Percentiles rank a stretch among this genome's conserved stretches.
Evolutionary conservation across 495 filamentous ascomycete genomes (phyloP).

Genomic region (Neurospora cerealis): DNA sequence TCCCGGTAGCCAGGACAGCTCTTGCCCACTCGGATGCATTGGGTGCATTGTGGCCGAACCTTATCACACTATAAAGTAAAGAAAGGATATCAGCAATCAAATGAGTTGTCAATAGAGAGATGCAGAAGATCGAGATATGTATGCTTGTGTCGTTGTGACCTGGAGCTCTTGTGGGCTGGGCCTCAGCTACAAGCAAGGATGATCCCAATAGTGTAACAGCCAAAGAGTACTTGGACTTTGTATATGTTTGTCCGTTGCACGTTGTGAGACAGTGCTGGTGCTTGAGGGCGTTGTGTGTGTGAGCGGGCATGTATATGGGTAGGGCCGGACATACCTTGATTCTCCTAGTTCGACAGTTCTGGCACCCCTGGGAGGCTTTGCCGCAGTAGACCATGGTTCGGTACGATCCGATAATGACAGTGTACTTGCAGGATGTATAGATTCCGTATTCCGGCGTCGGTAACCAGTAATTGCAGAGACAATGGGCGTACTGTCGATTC

Average conservation of each 20-base stretch:
- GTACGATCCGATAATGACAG: background rate
- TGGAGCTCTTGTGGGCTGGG: background rate
- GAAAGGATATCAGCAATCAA: background rate
- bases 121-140: background rate
- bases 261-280: background rate
- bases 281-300: background rate
- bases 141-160: background rate
- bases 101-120: background rate
- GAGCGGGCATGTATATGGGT: background rate
- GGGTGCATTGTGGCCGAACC: slow-evolving; percentile 52
- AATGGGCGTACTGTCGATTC: background rate
- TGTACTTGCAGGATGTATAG: background rate
- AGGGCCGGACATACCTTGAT: slow-evolving; percentile 41
- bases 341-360: slow-evolving; percentile 52
- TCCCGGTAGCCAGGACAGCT: slow-evolving; percentile 62
- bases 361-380: slow-evolving; percentile 59
- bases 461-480: background rate
- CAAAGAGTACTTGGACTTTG: background rate
- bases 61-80: slow-evolving; percentile 48
- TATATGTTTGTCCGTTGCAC: background rate
- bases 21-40: slow-evolving; percentile 48
- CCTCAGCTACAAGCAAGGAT: background rate
- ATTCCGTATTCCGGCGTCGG: background rate
- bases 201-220: background rate
- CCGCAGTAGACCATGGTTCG: slow-evolving; percentile 57